Percentiles rank a stretch among this genome's conserved stretches.
These are phyloP conservation scores for Lachnellula hyalina DNA, from an alignment of 2,329 filamentous ascomycete species.

Conservation along the genomic window DNA sequence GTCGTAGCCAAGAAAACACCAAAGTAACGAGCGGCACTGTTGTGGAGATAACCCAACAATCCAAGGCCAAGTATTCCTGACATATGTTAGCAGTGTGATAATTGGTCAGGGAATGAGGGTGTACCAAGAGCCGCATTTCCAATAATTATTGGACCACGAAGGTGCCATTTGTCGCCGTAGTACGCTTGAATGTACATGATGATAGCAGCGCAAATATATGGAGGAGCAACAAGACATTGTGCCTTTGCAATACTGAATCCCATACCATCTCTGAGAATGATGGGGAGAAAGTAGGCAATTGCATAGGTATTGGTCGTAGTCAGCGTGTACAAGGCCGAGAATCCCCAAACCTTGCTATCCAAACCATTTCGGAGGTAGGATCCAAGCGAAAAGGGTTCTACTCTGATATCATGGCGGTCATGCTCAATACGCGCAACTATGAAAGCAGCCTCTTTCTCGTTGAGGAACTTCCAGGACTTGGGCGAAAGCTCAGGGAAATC, in stretches of 20 bases:
- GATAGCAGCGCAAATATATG: conserved; percentile 43
- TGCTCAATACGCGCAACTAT: conserved; percentile 48
- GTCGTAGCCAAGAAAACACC: conserved; percentile 47
- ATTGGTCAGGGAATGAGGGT: conserved; percentile 25
- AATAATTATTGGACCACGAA: conserved; percentile 21
- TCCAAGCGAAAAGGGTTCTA: conserved; percentile 42
- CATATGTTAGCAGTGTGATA: background rate
- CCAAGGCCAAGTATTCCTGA: conserved; percentile 21
- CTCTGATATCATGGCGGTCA: conserved; percentile 49
- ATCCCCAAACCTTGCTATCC: conserved; percentile 58
- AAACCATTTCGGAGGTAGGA: conserved; percentile 42
- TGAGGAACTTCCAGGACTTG: conserved; percentile 44
- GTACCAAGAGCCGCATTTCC: conserved; percentile 42
- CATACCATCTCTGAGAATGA: conserved; percentile 59
- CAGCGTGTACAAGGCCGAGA: conserved; percentile 56
- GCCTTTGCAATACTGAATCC: conserved; percentile 45
- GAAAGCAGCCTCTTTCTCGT: conserved; percentile 45
- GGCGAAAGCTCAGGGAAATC: conserved; percentile 57
- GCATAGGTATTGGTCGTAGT: conserved; percentile 70
- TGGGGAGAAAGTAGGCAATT: conserved; percentile 72
- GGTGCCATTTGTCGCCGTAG: conserved; percentile 49
- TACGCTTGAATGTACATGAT: conserved; percentile 42
- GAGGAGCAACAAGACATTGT: conserved; percentile 51
- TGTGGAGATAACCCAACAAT: conserved; percentile 44
- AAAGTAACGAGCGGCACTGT: conserved; percentile 46